Conservation (phyloP, 345 rosid species). For the Aquilaria yunnanensis region DNA sequence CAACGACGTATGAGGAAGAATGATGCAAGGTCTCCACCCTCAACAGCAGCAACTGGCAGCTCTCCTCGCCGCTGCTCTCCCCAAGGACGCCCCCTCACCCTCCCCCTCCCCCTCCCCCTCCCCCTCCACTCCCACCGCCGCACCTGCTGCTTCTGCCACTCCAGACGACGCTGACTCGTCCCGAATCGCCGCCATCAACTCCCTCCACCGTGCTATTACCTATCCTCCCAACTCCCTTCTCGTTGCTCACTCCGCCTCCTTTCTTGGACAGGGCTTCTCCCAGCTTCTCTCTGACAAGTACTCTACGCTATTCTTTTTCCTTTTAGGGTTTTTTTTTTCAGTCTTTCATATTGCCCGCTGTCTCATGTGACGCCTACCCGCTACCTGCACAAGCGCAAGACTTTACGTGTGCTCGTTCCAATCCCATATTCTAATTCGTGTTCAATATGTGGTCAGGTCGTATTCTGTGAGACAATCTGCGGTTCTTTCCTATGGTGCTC, state of each 20-base stretch:
- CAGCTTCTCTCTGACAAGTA: conserved; percentile 82
- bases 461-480: conserved; percentile 68
- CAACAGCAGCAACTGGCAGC: conserved; percentile 75
- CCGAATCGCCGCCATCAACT: conserved; percentile 62
- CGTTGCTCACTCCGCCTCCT: conserved; percentile 79
- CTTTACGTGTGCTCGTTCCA: not conserved
- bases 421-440: conserved; percentile 4
- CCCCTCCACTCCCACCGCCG: conserved; percentile 11
- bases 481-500: conserved; percentile 65
- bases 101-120: conserved; percentile 13
- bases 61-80: conserved; percentile 71
- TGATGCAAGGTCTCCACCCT: conserved; percentile 68
- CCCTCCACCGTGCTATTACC: conserved; percentile 78
- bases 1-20: conserved; percentile 18
- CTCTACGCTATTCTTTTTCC: not conserved
- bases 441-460: conserved; percentile 37
- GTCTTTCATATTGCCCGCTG: too few relatives aligned
- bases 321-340: not conserved
- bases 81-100: conserved; percentile 37
- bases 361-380: too few relatives aligned
- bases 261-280: conserved; percentile 73
- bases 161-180: conserved; percentile 48
- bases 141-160: conserved; percentile 9
- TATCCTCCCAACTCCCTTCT: conserved; percentile 83
- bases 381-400: too few relatives aligned